Conservation (phyloP, 1,284 basidiomycete species). For the Ustilago cynodontis region DNA sequence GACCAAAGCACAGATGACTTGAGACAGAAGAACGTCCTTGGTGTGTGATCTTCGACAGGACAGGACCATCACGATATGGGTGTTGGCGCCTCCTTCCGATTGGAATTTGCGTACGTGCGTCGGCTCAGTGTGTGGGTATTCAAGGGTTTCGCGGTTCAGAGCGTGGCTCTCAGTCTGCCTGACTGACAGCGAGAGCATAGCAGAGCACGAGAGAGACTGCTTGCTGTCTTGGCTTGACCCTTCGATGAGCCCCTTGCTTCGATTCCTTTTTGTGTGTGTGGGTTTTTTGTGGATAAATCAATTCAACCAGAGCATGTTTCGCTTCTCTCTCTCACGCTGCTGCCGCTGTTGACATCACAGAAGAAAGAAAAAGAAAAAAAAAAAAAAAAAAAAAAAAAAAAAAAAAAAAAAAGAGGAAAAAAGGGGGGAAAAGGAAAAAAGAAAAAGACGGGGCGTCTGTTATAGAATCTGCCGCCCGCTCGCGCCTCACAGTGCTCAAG, state of each 20-base stretch:
- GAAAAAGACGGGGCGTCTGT: slow-evolving; percentile 1
- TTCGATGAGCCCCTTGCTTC: slow-evolving; percentile 6
- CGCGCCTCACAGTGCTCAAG: neutral
- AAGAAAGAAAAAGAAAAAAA: too few species aligned
- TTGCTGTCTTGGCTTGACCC: neutral
- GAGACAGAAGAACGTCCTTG: neutral
- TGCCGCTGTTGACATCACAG: too few species aligned
- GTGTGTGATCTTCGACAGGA: neutral
- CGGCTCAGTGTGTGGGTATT: neutral
- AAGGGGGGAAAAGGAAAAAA: too few species aligned
- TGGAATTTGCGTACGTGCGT: neutral
- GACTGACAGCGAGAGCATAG: neutral
- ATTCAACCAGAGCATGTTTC: neutral
- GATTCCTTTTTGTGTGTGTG: neutral
- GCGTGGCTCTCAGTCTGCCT: too few species aligned
- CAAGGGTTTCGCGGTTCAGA: neutral
- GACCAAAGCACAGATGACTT: neutral
- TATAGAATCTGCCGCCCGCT: neutral
- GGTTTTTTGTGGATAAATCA: neutral
- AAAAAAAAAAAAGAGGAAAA: too few species aligned
- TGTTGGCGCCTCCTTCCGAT: neutral
- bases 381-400: too few species aligned
- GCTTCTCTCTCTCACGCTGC: neutral
- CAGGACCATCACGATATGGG: neutral
- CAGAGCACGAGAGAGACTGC: neutral